Evolutionary conservation across 2,329 filamentous ascomycete species (phyloP), one percentile per base, ranked within the genome.

Genomic region (Trichoderma sp.): DNA sequence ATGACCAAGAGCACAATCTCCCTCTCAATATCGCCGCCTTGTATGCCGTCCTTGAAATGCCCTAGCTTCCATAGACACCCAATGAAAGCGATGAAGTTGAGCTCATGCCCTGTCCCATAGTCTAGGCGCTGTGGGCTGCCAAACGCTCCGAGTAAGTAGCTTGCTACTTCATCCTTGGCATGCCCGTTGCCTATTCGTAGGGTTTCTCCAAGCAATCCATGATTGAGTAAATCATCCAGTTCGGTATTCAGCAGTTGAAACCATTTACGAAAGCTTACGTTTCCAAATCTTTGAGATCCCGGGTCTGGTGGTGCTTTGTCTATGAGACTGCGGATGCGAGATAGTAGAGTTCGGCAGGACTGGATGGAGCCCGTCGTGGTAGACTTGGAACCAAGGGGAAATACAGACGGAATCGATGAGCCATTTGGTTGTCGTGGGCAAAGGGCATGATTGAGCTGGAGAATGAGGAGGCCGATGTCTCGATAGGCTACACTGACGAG

Each of bases 61-160:
- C 90, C 89, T 3, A 99, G 83, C 78, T 97, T 97, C 94, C 94
- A 99, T 5, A 99, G 82, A 69, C 91, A 90, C 5, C 89, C 94
- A 6, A 99, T 78, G 70, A 99, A 99, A 1, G 95, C 94, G 8
- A 98, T 78, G 74, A 99, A 99, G 79, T 92, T 97, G 61, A 99
- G 82, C 76, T 99, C 95, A 77, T 99, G 95, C 0, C 95, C 95
- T 0, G 95, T 98, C 2, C 95, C 95, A 76, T 97, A 99, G 79
- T 99, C 95, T 29, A 99, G 83, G 64, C 95, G 84, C 74, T 97
- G 93, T 0, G 92, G 79, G 75, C 93, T 98, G 4, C 95, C 95
- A 79, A 97, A 97, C 5, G 87, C 87, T 15, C 93, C 94, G 4
- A 97, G 78, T 1, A 99, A 85, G 77, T 99, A 99, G 50, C 87